These are phyloP conservation scores for Hylodesmum podocarpum DNA, from an alignment of 306 rosid species.

Conservation along the genomic window DNA sequence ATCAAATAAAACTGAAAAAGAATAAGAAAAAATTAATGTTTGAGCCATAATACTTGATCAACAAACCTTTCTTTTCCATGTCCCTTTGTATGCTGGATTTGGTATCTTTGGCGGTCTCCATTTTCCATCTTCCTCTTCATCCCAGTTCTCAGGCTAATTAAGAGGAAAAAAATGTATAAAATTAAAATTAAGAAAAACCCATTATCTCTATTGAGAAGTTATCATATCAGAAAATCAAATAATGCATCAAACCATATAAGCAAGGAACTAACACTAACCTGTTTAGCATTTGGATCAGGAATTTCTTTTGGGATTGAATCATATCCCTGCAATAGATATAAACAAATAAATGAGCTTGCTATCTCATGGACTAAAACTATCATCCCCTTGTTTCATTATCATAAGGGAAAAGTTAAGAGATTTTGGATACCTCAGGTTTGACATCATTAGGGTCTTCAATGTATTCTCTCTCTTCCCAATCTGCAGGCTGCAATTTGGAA, in stretches of 20 bases:
- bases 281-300: conserved; percentile 82
- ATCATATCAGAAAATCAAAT: conserved; percentile 4
- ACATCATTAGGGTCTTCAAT: conserved; percentile 46
- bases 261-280: conserved; percentile 52
- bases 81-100: conserved; percentile 93
- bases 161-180: conserved; percentile 6
- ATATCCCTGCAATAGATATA: conserved; percentile 67
- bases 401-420: conserved; percentile 6
- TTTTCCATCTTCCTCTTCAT: conserved; percentile 83
- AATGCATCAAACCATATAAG: conserved; percentile 15
- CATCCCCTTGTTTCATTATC: neutral
- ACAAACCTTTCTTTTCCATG: conserved; percentile 86
- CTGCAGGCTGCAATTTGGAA: conserved; percentile 47
- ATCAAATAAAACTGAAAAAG: neutral
- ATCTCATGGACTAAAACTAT: conserved; percentile 26
- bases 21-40: conserved; percentile 7
- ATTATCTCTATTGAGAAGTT: neutral
- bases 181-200: neutral
- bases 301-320: conserved; percentile 87
- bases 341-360: conserved; percentile 20
- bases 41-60: conserved; percentile 25
- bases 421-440: conserved; percentile 50
- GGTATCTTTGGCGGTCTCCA: conserved; percentile 96
- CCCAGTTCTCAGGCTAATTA: conserved; percentile 84
- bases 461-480: conserved; percentile 59